Evolutionary conservation across 1,284 basidiomycete species (phyloP), one percentile per base, ranked within the genome.

Genomic region (Heterobasidion parviporum): DNA sequence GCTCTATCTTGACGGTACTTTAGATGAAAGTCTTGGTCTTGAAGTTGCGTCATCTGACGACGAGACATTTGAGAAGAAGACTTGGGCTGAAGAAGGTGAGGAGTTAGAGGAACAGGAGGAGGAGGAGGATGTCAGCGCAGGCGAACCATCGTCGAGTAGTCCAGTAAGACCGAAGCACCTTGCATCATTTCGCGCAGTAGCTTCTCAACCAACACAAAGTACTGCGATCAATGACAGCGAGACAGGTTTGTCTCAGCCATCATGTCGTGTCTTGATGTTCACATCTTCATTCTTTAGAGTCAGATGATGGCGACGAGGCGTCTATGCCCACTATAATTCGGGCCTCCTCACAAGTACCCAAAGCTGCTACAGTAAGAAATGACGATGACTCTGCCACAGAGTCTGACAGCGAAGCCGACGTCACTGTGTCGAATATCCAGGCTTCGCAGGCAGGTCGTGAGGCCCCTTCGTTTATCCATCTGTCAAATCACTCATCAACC

Each of bases 301-400:
- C 57, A 6, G 61, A 26, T 3, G 26, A 26, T 26, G 26, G 26
- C 26, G 4, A 26, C 26, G 26, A 26, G 26, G 26, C 26, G 26
- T 26, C 26, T 26, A 26, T 26, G 26, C 26, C 26, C 26, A 26
- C 26, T 26, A 26, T 26, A 26, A 26, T 26, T 26, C 26, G 26
- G 26, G 26, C 26, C 3, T 26, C 26, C 26, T 26, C 26, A 26
- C 26, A 26, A 3, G 26, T 26, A 26, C 32, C 10, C 32, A 26
- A 36, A 51, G 14, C 26, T 38, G 16, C 14, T 16, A 14, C 18
- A 26, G 18, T 18, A 15, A n/a, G 47, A 9, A 33, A 12, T 10
- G 33, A 8, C 5, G 68, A 69, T 50, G 65, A 70, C 51, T 77
- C 75, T 20, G 68, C 65, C 16, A 80, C 79, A 7, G 78, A 56